Evolutionary conservation across 257 asterid genomes (phyloP).

Genomic region (Forsythia viridissima): DNA sequence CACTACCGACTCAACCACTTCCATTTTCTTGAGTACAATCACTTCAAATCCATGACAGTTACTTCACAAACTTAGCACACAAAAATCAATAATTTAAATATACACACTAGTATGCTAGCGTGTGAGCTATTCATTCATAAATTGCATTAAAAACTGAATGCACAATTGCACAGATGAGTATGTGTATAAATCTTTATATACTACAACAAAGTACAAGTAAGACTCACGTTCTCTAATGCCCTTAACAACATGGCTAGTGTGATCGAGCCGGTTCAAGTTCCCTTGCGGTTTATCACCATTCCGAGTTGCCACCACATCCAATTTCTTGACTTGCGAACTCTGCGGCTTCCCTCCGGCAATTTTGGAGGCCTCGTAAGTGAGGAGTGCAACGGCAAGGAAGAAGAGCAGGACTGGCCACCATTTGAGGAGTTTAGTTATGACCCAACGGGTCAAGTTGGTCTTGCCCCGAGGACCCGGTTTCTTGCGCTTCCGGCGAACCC

Average conservation of each 20-base stretch:
- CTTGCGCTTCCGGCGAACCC: conserved; percentile 71
- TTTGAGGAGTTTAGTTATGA: conserved; percentile 43
- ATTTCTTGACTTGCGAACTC: conserved; percentile 24
- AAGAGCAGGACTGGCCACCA: conserved; percentile 82
- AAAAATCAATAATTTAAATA: not conserved
- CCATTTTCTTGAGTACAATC: not conserved
- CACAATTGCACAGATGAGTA: not conserved
- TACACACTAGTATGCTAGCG: not conserved
- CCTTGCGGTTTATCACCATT: conserved; percentile 38
- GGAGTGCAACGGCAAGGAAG: conserved; percentile 49
- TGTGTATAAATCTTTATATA: not conserved
- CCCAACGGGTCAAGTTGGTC: conserved; percentile 41
- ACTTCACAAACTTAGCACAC: not conserved
- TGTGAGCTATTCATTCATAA: not conserved
- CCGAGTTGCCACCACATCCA: conserved; percentile 27
- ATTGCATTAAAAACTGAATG: not conserved
- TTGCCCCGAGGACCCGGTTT: conserved; percentile 50
- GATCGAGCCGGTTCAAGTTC: conserved; percentile 76
- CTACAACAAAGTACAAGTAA: not conserved
- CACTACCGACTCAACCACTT: not conserved
- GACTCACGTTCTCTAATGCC: conserved; percentile 84
- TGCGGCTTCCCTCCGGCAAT: conserved; percentile 41
- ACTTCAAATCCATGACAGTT: not conserved
- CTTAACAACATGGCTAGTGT: conserved; percentile 53
- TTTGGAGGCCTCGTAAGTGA: conserved; percentile 64